Evolutionary conservation across 2,329 filamentous ascomycete species (phyloP).

Genomic region (Nothophoma quercina): DNA sequence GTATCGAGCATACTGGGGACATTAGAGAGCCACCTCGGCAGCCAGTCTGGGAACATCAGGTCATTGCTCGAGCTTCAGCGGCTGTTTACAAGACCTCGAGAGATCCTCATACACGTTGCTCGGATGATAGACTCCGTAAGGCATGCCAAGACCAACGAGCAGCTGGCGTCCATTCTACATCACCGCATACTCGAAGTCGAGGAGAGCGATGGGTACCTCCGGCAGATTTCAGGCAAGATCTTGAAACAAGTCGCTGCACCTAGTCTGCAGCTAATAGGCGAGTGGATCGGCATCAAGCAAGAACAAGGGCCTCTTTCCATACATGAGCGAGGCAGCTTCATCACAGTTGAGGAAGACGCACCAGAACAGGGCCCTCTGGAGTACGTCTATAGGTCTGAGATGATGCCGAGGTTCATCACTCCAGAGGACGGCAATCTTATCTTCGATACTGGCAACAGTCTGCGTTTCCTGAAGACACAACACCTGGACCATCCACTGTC

Average conservation of each 20-base stretch:
- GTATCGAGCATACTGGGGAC: conserved; percentile 50
- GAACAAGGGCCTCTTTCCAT: conserved; percentile 41
- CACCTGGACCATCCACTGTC: conserved; percentile 76
- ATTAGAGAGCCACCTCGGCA: conserved; percentile 51
- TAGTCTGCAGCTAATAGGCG: conserved; percentile 72
- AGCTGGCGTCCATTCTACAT: conserved; percentile 49
- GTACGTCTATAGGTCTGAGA: conserved; percentile 68
- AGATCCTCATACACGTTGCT: conserved; percentile 63
- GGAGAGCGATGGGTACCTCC: conserved; percentile 67
- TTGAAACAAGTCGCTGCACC: conserved; percentile 68
- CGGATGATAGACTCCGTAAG: conserved; percentile 57
- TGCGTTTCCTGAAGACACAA: conserved; percentile 74
- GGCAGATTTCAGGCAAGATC: conserved; percentile 71
- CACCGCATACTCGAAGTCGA: conserved; percentile 60
- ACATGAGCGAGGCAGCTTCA: conserved; percentile 40
- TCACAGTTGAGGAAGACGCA: conserved; percentile 35
- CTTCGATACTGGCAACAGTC: conserved; percentile 81
- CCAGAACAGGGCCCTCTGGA: conserved; percentile 53
- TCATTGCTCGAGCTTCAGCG: conserved; percentile 54
- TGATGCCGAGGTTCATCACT: conserved; percentile 76
- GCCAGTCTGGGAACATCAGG: conserved; percentile 30
- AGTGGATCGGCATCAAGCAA: conserved; percentile 75
- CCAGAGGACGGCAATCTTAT: conserved; percentile 72
- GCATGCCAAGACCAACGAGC: conserved; percentile 52
- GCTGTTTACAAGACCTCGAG: conserved; percentile 54